Evolutionary conservation across 208 protist species (phyloP), one percentile per base, ranked within the genome.

Genomic region (Acanthamoeba royreba): DNA sequence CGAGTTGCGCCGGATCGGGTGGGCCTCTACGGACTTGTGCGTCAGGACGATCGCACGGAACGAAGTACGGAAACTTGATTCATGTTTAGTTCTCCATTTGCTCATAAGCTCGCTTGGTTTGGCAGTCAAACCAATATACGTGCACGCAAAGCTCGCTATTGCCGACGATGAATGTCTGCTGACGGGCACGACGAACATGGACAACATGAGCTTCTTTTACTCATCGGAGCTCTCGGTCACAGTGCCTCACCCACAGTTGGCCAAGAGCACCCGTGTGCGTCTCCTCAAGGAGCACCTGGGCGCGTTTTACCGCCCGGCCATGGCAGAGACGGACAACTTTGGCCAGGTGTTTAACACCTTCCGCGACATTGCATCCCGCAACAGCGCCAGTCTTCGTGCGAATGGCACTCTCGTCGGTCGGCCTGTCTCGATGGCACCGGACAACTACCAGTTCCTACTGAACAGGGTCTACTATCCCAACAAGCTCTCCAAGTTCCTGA

Each of bases 181-280:
- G 31, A 69, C 91, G 52, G 95, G 95, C 4, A 95, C 63, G 35
- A 95, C 94, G 1, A 96, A 96, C 58, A 96, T 96, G 94, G 95
- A 96, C 49, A 95, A 95, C 58, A 95, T 96, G 92, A 94, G 81
- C 49, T 96, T 96, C 42, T 96, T 95, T 28, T 91, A 96, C 35
- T 96, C 95, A 11, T 94, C 85, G n/a, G 95, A 96, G 49, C 42
- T 96, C 11, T 91, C 49, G 74, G 38, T 85, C 11, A 94, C 86
- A 1, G 79, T 96, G 7, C 47, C 85, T 0, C 81, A 94, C 35
- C 58, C 92, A 42, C n/a, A 2, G 25, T 28, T 96, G 28, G 88
- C 93, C 33, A 95, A 33, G 31, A 69, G 93, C n/a, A 96, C 95
- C 19, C 61, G 91, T 58, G 19, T 85, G 17, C 66, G 74, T 49